Percentiles rank a stretch among this genome's conserved stretches.
Conservation (phyloP, 2,329 filamentous ascomycete species). For the Venturia nashicola region DNA sequence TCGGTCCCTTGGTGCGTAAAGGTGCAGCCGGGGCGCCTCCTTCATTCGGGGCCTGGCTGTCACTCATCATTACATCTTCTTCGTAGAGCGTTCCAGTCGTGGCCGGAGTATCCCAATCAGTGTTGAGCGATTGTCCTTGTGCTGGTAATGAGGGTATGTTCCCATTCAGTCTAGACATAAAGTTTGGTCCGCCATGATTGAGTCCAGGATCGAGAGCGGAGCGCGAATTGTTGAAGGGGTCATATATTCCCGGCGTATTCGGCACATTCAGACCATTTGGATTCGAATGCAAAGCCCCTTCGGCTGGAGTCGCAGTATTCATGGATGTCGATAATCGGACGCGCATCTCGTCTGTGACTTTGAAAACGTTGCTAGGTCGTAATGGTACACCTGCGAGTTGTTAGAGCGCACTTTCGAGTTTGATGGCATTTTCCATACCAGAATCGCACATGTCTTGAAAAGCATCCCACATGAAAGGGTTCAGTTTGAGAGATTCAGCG, state of each 20-base stretch:
- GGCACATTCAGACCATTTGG: constrained; percentile 12
- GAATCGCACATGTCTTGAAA: constrained; percentile 80
- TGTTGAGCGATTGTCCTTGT: neutral
- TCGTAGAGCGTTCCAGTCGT: constrained; percentile 1
- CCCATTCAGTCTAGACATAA: constrained; percentile 32
- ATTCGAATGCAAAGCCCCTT: constrained; percentile 10
- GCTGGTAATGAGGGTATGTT: constrained; percentile 17
- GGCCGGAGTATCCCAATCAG: constrained; percentile 31
- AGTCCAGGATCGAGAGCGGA: constrained; percentile 21
- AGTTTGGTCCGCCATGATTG: constrained; percentile 23
- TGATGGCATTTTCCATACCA: constrained; percentile 26
- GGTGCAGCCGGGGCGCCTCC: constrained; percentile 37
- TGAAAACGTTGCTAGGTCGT: constrained; percentile 77
- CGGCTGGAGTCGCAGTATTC: constrained; percentile 1
- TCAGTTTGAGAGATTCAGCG: constrained; percentile 75
- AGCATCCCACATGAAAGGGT: constrained; percentile 97
- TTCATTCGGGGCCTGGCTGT: constrained; percentile 14
- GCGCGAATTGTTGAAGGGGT: constrained; percentile 31
- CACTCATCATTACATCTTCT: constrained; percentile 32
- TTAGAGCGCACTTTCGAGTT: neutral
- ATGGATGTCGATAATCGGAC: constrained; percentile 28
- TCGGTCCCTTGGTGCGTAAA: constrained; percentile 20
- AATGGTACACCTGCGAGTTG: constrained; percentile 54
- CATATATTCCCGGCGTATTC: constrained; percentile 19
- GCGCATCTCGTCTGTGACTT: constrained; percentile 53